These are phyloP conservation scores for Psilocybe mexicana DNA, from an alignment of 1,284 basidiomycete genomes.

Conservation along the genomic window DNA sequence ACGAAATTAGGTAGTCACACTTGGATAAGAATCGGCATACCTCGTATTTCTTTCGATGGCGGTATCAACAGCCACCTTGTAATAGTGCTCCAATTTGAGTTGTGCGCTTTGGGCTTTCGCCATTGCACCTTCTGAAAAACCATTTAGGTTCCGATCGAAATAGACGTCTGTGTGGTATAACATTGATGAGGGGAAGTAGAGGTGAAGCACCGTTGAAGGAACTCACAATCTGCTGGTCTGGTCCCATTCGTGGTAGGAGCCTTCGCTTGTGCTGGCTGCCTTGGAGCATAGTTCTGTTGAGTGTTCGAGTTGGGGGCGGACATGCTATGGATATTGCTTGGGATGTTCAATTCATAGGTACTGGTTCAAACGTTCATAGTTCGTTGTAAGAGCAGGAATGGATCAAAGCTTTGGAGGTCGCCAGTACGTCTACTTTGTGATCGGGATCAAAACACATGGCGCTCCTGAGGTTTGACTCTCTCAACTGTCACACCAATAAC, in stretches of 20 bases:
- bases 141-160: constrained; percentile 74
- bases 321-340: not conserved
- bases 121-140: constrained; percentile 74
- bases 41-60: constrained; percentile 88
- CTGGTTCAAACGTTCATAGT: not conserved
- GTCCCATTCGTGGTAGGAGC: not conserved
- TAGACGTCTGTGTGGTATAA: constrained; percentile 57
- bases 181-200: not conserved
- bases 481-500: too few relatives aligned
- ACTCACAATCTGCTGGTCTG: constrained; percentile 33
- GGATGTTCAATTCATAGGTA: not conserved
- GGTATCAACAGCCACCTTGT: constrained; percentile 89
- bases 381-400: not conserved
- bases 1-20: not conserved
- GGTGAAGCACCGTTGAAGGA: not conserved
- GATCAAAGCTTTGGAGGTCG: not conserved
- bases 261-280: constrained; percentile 1
- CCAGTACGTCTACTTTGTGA: not conserved
- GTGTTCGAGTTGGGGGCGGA: constrained; percentile 6
- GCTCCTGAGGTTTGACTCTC: not conserved
- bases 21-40: constrained; percentile 36
- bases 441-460: constrained; percentile 1
- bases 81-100: constrained; percentile 89
- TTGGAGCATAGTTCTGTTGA: constrained; percentile 3
- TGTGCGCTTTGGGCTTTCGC: constrained; percentile 87